Percentiles rank a stretch among this genome's conserved stretches.
Evolutionary conservation across 495 filamentous ascomycete species (phyloP).

Genomic region (Trypethelium eluteriae): DNA sequence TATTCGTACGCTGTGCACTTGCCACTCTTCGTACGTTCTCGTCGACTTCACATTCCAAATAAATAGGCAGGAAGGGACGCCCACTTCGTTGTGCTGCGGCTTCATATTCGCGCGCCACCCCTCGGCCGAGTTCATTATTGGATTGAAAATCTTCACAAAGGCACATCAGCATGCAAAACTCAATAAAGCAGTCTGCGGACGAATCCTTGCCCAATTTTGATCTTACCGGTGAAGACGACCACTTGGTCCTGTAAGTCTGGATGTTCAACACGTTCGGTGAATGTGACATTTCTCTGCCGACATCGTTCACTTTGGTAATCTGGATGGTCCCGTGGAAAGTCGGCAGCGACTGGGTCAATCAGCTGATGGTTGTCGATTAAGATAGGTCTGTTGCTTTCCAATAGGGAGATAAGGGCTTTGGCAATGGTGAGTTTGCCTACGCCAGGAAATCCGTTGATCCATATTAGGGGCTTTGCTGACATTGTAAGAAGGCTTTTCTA

Average conservation of each 20-base stretch:
- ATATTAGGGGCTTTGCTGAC: not conserved
- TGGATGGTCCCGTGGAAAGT: not conserved
- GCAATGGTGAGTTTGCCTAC: conserved; percentile 1
- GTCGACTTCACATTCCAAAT: not conserved
- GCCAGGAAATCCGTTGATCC: conserved; percentile 5
- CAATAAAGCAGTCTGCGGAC: too few species aligned
- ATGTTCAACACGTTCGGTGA: not conserved
- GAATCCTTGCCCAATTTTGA: not conserved
- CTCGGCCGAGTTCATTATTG: not conserved
- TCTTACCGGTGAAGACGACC: not conserved
- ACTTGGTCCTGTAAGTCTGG: not conserved
- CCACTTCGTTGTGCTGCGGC: not conserved
- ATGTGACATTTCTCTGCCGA: not conserved
- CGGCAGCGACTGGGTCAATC: not conserved
- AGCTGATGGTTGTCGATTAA: not conserved
- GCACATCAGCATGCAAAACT: too few species aligned
- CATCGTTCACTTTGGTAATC: conserved; percentile 3
- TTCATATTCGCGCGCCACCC: not conserved
- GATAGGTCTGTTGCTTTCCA: not conserved
- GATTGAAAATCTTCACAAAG: not conserved
- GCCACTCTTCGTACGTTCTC: not conserved
- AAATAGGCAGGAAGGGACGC: not conserved
- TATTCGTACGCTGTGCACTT: not conserved
- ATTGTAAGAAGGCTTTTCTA: too few species aligned
- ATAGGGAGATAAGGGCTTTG: not conserved